Evolutionary conservation across 108 stramenopile species (phyloP).

Genomic region (Skeletonema menzelii): DNA sequence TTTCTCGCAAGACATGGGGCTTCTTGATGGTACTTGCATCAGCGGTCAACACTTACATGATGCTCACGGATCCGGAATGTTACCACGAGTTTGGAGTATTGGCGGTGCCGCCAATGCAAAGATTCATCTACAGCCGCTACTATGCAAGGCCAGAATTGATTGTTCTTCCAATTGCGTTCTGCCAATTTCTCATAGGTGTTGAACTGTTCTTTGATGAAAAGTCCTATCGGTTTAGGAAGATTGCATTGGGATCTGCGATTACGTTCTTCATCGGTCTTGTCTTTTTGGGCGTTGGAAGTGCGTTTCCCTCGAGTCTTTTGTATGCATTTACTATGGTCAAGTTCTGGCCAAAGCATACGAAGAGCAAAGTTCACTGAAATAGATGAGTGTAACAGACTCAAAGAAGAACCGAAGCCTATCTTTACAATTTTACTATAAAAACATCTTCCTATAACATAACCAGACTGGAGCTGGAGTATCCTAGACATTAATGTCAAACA

Average conservation of each 20-base stretch:
- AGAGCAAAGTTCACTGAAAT: not conserved
- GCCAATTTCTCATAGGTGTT: not conserved
- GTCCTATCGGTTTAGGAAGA: not conserved
- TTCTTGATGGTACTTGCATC: conserved; percentile 2
- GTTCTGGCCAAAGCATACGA: not conserved
- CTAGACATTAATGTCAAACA: not conserved
- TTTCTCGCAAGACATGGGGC: conserved; percentile 7
- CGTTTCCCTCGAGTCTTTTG: not conserved
- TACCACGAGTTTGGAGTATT: conserved; percentile 7
- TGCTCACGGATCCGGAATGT: not conserved
- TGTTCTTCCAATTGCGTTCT: conserved; percentile 5
- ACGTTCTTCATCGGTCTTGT: not conserved
- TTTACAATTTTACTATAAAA: too few species aligned
- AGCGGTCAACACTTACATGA: conserved; percentile 4
- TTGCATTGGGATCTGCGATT: not conserved
- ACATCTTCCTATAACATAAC: too few species aligned
- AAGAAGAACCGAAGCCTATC: too few species aligned
- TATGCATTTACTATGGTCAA: not conserved
- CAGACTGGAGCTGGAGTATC: too few species aligned
- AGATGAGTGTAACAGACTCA: not conserved
- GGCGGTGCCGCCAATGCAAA: conserved; percentile 3
- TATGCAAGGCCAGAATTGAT: not conserved
- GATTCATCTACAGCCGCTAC: conserved; percentile 5
- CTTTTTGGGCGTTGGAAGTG: not conserved
- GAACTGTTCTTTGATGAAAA: not conserved